phyloP scores from a whole-genome alignment of 2,329 filamentous ascomycete genomes.

The Botrytis hyacinthi region DNA sequence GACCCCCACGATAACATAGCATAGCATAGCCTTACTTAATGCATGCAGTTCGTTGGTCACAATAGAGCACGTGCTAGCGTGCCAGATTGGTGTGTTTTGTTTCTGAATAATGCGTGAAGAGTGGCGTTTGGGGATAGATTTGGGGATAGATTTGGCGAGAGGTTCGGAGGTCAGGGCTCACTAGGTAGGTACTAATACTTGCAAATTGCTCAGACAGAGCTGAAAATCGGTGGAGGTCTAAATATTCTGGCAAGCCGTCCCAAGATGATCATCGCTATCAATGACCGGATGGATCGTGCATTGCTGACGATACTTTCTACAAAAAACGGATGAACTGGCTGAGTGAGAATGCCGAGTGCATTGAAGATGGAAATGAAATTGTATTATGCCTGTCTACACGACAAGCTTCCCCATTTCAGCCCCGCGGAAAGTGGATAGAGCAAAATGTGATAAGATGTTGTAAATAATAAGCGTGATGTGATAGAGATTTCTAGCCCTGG shows the following conservation, averaged over 20 bases:
- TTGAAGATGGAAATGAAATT: neutral
- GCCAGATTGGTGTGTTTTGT: neutral
- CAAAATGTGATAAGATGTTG: neutral
- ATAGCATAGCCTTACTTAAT: neutral
- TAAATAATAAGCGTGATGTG: neutral
- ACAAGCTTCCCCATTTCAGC: neutral
- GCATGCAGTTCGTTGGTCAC: neutral
- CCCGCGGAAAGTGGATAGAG: neutral
- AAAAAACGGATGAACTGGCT: neutral
- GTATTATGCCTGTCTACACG: neutral
- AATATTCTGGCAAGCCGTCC: neutral
- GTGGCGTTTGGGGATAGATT: neutral
- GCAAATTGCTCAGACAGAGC: neutral
- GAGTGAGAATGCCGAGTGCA: neutral
- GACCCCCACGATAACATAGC: neutral
- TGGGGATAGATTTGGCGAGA: neutral
- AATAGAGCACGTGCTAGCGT: neutral
- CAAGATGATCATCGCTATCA: neutral
- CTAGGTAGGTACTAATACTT: neutral
- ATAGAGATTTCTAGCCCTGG: neutral
- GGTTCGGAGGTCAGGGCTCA: neutral
- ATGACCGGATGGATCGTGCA: too few relatives aligned
- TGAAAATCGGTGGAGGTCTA: neutral
- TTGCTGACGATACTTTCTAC: neutral
- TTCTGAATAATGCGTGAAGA: neutral